phyloP scores from a whole-genome alignment of 2,329 filamentous ascomycete genomes.

The Penicillium sp. region DNA sequence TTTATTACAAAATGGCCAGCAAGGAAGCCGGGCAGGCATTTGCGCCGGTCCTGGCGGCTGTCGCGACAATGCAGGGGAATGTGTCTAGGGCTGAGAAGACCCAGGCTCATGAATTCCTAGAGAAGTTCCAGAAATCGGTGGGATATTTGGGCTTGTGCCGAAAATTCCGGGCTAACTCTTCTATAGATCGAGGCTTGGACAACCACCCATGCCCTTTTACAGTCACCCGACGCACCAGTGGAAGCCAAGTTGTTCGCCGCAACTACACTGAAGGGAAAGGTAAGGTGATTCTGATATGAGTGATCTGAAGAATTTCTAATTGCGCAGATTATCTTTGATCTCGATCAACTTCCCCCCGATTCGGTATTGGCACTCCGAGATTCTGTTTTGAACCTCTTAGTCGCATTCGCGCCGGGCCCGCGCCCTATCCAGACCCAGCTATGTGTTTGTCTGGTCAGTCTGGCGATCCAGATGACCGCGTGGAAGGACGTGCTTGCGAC shows the following conservation, averaged over 20 bases:
- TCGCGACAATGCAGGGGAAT: conserved; percentile 86
- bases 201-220: conserved; percentile 80
- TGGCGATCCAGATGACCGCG: conserved; percentile 92
- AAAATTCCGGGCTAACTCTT: conserved; percentile 18
- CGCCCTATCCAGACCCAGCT: conserved; percentile 85
- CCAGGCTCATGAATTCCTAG: conserved; percentile 86
- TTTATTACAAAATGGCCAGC: conserved; percentile 60
- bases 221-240: conserved; percentile 71
- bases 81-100: conserved; percentile 80
- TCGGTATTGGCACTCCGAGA: conserved; percentile 77
- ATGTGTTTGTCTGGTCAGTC: conserved; percentile 88
- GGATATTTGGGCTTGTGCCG: conserved; percentile 34
- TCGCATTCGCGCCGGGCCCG: conserved; percentile 77
- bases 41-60: conserved; percentile 80
- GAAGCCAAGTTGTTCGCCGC: conserved; percentile 94
- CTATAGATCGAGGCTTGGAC: conserved; percentile 84
- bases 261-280: conserved; percentile 97
- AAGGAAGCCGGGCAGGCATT: conserved; percentile 72
- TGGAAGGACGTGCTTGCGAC: conserved; percentile 92
- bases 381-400: conserved; percentile 79
- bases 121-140: conserved; percentile 98
- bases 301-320: conserved; percentile 22
- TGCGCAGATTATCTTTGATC: conserved; percentile 88
- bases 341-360: conserved; percentile 78
- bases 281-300: conserved; percentile 44